Percentiles rank a stretch among this genome's conserved stretches.
Evolutionary conservation across 2,329 filamentous ascomycete species (phyloP).

Genomic region (Fonsecaea monophora): DNA sequence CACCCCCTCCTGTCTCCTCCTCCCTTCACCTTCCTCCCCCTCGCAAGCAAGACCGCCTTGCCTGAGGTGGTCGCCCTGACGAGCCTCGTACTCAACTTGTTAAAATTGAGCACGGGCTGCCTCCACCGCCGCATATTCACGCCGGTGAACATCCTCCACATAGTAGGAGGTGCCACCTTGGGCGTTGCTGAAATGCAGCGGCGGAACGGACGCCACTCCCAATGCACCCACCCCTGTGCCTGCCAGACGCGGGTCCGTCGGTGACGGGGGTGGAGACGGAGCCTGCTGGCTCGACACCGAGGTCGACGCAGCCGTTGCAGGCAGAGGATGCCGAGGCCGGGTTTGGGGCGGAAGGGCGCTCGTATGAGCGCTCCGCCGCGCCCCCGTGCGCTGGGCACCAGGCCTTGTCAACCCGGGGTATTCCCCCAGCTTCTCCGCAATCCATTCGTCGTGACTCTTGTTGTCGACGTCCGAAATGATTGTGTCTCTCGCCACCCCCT

Average conservation of each 20-base stretch:
- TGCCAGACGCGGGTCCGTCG: not conserved
- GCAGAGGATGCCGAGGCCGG: not conserved
- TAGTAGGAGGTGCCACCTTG: constrained; percentile 10
- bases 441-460: constrained; percentile 24
- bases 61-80: not conserved
- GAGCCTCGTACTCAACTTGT: not conserved
- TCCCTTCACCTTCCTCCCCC: not conserved
- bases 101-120: not conserved
- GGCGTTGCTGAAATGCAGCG: not conserved
- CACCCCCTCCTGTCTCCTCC: not conserved
- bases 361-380: not conserved
- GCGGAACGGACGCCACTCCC: not conserved
- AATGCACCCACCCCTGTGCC: not conserved
- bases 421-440: constrained; percentile 6
- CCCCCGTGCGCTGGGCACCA: not conserved
- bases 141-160: constrained; percentile 6
- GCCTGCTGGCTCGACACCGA: not conserved
- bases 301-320: not conserved
- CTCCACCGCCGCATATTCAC: not conserved
- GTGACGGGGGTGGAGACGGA: not conserved
- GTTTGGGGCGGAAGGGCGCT: not conserved
- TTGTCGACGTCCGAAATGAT: constrained; percentile 22
- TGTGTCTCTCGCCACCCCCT: not conserved
- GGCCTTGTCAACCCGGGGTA: constrained; percentile 11
- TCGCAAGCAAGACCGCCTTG: not conserved